A percentile compares a stretch with the other conserved stretches of the same genome.
These are phyloP conservation scores for Daldinia childiae DNA, from an alignment of 495 filamentous ascomycete genomes.

Conservation along the genomic window DNA sequence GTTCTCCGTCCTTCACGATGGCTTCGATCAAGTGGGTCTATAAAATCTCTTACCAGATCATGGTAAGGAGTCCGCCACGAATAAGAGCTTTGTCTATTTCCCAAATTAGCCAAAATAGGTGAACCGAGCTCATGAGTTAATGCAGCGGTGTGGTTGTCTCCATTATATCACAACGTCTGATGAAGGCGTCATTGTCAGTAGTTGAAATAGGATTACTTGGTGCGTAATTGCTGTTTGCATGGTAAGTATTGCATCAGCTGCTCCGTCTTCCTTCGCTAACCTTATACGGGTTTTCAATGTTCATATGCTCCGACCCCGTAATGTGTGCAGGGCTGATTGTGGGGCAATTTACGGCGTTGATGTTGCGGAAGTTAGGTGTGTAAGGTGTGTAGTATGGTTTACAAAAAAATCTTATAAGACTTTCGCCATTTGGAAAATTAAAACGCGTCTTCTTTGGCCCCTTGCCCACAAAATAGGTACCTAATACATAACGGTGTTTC, in stretches of 20 bases:
- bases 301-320: background rate
- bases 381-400: background rate
- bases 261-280: constrained; percentile 12
- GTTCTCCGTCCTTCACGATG: constrained; percentile 44
- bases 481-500: background rate
- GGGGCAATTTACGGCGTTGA: background rate
- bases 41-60: constrained; percentile 29
- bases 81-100: constrained; percentile 9
- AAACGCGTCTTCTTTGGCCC: background rate
- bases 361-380: background rate
- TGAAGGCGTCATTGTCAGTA: constrained; percentile 29
- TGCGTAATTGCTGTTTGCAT: constrained; percentile 2
- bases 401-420: constrained; percentile 16
- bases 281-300: constrained; percentile 9
- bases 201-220: background rate
- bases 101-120: constrained; percentile 15
- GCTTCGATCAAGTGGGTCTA: constrained; percentile 43
- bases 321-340: constrained; percentile 23
- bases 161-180: constrained; percentile 28
- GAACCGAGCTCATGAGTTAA: constrained; percentile 25
- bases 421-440: background rate
- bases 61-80: constrained; percentile 16
- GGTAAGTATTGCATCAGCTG: constrained; percentile 27
- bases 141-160: constrained; percentile 5
- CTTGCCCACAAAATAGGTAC: background rate